Evolutionary conservation across 2,329 filamentous ascomycete species (phyloP).

Genomic region (Sporothrix luriei): DNA sequence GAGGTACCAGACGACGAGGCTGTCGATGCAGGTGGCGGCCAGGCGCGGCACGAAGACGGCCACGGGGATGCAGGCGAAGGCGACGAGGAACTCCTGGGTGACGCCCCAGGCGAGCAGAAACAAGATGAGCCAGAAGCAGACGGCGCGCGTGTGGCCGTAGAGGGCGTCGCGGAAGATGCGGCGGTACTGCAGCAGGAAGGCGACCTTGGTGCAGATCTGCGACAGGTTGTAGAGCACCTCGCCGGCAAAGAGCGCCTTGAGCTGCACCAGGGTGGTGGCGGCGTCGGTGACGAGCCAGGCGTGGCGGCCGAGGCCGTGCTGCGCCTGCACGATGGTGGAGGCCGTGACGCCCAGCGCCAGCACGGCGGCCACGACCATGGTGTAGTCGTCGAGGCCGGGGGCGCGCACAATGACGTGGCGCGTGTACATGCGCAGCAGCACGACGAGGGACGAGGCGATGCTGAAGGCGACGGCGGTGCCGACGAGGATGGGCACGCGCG

Average conservation of each 20-base stretch:
- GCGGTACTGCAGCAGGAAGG: slow-evolving; percentile 47
- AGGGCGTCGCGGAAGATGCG: slow-evolving; percentile 43
- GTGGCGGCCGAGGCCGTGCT: slow-evolving; percentile 40
- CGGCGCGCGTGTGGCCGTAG: slow-evolving; percentile 34
- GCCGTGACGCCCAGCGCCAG: slow-evolving; percentile 37
- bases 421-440: slow-evolving; percentile 41
- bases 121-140: slow-evolving; percentile 38
- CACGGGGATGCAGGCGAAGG: slow-evolving; percentile 40
- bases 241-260: slow-evolving; percentile 42
- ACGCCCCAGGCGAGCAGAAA: slow-evolving; percentile 41
- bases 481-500: slow-evolving; percentile 38
- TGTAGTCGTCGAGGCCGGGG: slow-evolving; percentile 40
- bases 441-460: slow-evolving; percentile 37
- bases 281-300: slow-evolving; percentile 36
- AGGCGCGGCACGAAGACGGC: slow-evolving; percentile 37
- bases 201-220: slow-evolving; percentile 44
- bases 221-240: slow-evolving; percentile 44
- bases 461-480: slow-evolving; percentile 39
- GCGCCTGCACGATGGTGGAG: slow-evolving; percentile 36
- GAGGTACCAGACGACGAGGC: slow-evolving; percentile 40
- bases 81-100: slow-evolving; percentile 40
- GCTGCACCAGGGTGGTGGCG: slow-evolving; percentile 36
- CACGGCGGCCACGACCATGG: slow-evolving; percentile 39
- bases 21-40: slow-evolving; percentile 38
- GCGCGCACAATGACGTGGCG: slow-evolving; percentile 37